Conservation (phyloP, 495 filamentous ascomycete genomes). For the Geoglossum glabrum region DNA sequence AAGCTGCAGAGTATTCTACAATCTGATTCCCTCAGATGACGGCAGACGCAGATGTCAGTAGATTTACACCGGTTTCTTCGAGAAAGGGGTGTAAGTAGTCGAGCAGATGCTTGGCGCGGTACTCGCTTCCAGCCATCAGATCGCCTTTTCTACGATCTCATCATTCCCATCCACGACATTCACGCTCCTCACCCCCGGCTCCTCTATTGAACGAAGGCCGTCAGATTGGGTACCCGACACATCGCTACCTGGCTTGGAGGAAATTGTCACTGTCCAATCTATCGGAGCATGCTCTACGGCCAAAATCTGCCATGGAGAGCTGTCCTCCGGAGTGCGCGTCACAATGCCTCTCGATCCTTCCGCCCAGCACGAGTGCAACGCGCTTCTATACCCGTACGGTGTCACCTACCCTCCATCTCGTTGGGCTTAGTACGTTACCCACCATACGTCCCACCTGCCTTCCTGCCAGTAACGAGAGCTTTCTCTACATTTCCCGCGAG, state of each 20-base stretch:
- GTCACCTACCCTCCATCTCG: not conserved
- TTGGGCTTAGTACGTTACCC: not conserved
- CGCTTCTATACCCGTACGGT: not conserved
- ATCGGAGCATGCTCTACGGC: constrained; percentile 27
- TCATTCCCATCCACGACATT: no score
- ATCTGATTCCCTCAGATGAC: no score
- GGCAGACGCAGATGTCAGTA: no score
- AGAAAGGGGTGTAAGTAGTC: no score
- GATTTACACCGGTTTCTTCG: no score
- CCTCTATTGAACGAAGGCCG: no score
- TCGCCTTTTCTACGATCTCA: no score
- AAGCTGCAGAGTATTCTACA: not conserved
- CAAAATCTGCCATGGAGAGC: constrained; percentile 29
- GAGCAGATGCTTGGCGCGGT: no score
- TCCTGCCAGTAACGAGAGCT: constrained; percentile 5
- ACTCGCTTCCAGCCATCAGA: no score
- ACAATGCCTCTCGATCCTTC: not conserved
- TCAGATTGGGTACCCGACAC: no score
- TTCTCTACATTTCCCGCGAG: constrained; percentile 19
- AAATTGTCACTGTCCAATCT: not conserved
- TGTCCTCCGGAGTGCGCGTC: constrained; percentile 19
- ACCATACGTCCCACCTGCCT: not conserved
- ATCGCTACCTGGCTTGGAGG: not conserved
- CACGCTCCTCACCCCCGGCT: no score
- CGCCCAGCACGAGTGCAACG: not conserved